phyloP scores from a whole-genome alignment of 768 basidiomycete genomes.

The Russula foetens region DNA sequence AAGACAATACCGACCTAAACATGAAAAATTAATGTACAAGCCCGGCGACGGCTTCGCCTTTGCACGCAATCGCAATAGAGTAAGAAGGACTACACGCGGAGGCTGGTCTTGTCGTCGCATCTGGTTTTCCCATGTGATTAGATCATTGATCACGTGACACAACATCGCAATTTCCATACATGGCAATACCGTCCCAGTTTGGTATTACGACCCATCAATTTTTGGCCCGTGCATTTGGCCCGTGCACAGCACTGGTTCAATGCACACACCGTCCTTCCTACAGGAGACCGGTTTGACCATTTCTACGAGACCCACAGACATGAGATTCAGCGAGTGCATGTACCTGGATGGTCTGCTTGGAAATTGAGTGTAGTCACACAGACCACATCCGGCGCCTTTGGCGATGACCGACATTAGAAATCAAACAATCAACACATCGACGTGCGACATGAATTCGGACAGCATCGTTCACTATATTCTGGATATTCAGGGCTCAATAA shows the following conservation, averaged over 20 bases:
- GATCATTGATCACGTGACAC: background rate
- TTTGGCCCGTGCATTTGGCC: too few species aligned
- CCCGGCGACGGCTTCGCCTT: background rate
- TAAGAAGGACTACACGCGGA: slow-evolving; percentile 1
- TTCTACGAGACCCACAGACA: too few species aligned
- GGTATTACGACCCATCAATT: too few species aligned
- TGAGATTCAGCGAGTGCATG: background rate
- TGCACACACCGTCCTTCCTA: background rate
- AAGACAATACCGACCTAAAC: slow-evolving; percentile 18
- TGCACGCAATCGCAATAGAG: background rate
- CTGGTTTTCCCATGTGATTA: slow-evolving; percentile 8
- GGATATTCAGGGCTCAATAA: background rate
- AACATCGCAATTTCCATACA: background rate
- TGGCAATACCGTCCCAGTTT: too few species aligned
- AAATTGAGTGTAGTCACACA: too few species aligned
- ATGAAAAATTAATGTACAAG: slow-evolving; percentile 4
- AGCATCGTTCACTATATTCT: background rate
- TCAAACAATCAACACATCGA: background rate
- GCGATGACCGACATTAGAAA: background rate
- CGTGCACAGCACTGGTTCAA: too few species aligned
- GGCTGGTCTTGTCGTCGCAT: background rate
- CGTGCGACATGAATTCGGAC: background rate
- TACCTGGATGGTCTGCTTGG: too few species aligned
- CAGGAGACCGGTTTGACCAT: too few species aligned
- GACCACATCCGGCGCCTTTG: background rate